Conservation (phyloP, 768 basidiomycete species). For the Strobilomyces dryophilus region DNA sequence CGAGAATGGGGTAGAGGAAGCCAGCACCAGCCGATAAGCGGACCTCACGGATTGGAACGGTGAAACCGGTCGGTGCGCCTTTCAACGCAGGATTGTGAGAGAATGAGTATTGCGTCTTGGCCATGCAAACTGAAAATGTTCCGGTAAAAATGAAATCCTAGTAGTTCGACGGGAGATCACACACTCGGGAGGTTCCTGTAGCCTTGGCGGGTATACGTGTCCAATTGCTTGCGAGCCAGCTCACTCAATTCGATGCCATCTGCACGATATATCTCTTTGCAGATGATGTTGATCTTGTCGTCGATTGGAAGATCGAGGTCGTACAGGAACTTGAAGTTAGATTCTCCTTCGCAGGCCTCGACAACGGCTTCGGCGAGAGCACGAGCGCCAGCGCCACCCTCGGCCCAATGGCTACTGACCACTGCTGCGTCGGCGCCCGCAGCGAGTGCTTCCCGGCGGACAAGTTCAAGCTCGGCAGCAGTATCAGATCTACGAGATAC, state of each 20-base stretch:
- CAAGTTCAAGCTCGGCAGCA: slow-evolving; percentile 79
- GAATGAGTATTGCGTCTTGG: slow-evolving; percentile 97
- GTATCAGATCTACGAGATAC: slow-evolving; percentile 69
- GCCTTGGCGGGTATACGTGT: slow-evolving; percentile 89
- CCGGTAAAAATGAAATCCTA: slow-evolving; percentile 3
- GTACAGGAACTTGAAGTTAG: slow-evolving; percentile 91
- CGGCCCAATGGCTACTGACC: slow-evolving; percentile 96
- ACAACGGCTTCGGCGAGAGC: slow-evolving; percentile 92
- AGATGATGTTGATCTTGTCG: slow-evolving; percentile 85
- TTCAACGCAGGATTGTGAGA: slow-evolving; percentile 91
- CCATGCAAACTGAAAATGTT: slow-evolving; percentile 74
- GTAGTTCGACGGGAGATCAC: slow-evolving; percentile 23
- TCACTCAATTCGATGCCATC: slow-evolving; percentile 87
- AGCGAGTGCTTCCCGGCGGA: slow-evolving; percentile 72
- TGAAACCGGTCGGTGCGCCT: slow-evolving; percentile 90
- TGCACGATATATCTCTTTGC: slow-evolving; percentile 90
- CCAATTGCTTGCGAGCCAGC: slow-evolving; percentile 78
- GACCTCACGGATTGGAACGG: slow-evolving; percentile 84
- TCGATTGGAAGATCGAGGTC: slow-evolving; percentile 79
- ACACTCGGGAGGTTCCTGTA: slow-evolving; percentile 73
- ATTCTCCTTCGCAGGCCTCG: slow-evolving; percentile 74
- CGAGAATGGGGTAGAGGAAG: slow-evolving; percentile 93
- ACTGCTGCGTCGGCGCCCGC: slow-evolving; percentile 94
- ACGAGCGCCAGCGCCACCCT: slow-evolving; percentile 88
- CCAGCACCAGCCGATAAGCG: slow-evolving; percentile 89